These are phyloP conservation scores for Coffea humblotiana DNA, from an alignment of 305 asterid species.

Conservation along the genomic window DNA sequence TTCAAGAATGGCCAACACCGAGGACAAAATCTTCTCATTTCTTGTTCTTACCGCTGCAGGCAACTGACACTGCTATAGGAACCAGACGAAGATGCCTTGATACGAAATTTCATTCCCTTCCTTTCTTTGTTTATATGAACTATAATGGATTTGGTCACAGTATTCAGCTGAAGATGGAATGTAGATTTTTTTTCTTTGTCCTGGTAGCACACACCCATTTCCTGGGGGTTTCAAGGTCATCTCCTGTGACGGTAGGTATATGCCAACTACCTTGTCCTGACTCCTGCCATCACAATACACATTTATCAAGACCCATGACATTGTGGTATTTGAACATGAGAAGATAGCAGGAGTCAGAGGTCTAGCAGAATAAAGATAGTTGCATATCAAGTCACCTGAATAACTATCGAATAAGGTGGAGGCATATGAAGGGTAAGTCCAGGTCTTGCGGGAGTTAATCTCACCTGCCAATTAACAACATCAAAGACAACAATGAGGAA, in stretches of 20 bases:
- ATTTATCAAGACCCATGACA: slow-evolving; percentile 14
- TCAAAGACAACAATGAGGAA: slow-evolving; percentile 18
- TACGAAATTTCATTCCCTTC: neutral
- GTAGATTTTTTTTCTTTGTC: slow-evolving; percentile 23
- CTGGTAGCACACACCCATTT: slow-evolving; percentile 87
- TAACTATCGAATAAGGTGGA: slow-evolving; percentile 82
- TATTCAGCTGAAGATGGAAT: slow-evolving; percentile 17
- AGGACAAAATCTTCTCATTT: neutral
- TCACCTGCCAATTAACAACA: slow-evolving; percentile 49
- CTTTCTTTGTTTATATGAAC: neutral
- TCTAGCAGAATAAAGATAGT: slow-evolving; percentile 3
- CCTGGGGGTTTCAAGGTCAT: slow-evolving; percentile 74
- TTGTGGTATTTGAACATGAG: neutral
- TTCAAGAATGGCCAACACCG: neutral
- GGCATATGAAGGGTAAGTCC: slow-evolving; percentile 77
- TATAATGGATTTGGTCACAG: neutral
- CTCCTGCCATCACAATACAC: slow-evolving; percentile 51
- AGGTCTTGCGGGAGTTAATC: slow-evolving; percentile 44
- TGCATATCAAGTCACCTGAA: slow-evolving; percentile 53
- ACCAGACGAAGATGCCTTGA: neutral
- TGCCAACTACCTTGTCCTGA: slow-evolving; percentile 90
- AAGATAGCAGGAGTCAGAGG: neutral
- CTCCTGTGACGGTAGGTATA: slow-evolving; percentile 74
- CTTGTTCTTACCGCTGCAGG: neutral
- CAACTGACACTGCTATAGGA: neutral